A percentile compares a stretch with the other conserved stretches of the same genome.
These are phyloP conservation scores for Clathrospora elynae DNA, from an alignment of 2,329 filamentous ascomycete species.

Conservation along the genomic window DNA sequence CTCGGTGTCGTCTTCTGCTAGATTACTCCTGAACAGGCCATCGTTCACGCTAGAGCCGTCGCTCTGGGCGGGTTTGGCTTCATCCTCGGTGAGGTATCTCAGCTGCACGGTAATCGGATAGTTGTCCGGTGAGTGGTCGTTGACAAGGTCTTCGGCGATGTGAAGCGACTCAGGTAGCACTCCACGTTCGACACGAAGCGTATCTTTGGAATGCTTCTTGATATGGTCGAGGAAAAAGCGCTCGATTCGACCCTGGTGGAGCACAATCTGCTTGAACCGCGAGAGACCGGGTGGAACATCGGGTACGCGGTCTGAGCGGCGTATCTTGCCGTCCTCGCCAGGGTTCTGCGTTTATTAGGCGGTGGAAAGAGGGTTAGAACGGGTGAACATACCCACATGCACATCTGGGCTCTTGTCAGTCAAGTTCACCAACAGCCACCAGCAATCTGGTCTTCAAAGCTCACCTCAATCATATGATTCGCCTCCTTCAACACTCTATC, in stretches of 20 bases:
- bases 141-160: slow-evolving; percentile 58
- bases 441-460: slow-evolving; percentile 54
- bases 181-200: slow-evolving; percentile 60
- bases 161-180: slow-evolving; percentile 62
- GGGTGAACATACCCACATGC: slow-evolving; percentile 44
- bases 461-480: slow-evolving; percentile 71
- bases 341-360: slow-evolving; percentile 58
- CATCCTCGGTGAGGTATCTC: slow-evolving; percentile 62
- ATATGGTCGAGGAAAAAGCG: slow-evolving; percentile 68
- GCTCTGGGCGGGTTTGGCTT: slow-evolving; percentile 58
- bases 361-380: background rate
- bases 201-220: slow-evolving; percentile 59
- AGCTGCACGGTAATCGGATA: slow-evolving; percentile 67
- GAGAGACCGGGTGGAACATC: slow-evolving; percentile 67
- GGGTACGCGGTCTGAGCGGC: slow-evolving; percentile 63
- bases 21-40: slow-evolving; percentile 65
- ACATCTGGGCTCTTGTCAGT: slow-evolving; percentile 33
- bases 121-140: slow-evolving; percentile 52
- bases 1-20: slow-evolving; percentile 62
- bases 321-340: slow-evolving; percentile 61
- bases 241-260: slow-evolving; percentile 75
- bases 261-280: slow-evolving; percentile 67
- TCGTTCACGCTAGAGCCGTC: slow-evolving; percentile 49
- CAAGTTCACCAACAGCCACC: background rate
- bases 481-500: slow-evolving; percentile 68